Evolutionary conservation across 345 rosid genomes (phyloP), one percentile per base, ranked within the genome.

Genomic region (Citrus sp.): DNA sequence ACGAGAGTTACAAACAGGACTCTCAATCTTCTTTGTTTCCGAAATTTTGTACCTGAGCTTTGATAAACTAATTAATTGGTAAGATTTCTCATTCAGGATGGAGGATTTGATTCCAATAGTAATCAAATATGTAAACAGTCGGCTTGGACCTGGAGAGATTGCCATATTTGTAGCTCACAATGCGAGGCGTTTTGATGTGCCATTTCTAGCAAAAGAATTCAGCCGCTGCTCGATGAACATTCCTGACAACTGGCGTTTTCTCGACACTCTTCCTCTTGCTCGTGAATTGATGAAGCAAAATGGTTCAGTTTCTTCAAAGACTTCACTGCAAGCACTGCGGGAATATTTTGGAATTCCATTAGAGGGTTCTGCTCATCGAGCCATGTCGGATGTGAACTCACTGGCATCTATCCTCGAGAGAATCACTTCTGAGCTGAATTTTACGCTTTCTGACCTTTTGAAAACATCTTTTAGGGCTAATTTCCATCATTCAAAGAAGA

Each of bases 161-260:
- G 67, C 66, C 58, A 21, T 64, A 28, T 25, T 80, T 30, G 71
- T 70, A 46, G 86, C 79, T 80, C 86, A 83, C 70, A 83, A 83
- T 67, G 79, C 55, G 3, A 67, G 73, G 7, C 0, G 54, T 37
- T 80, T 83, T 14, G 86, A 83, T 54, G 72, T 77, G n/a, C 86
- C 76, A 14, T 67, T 77, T 67, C 42, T 83, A 18, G n/a, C 12
- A 2, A 62, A 74, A 25, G 83, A 83, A 76, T 79, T 79, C 64
- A 51, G 66, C 22, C 82, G 82, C 10, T 76, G 86, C 25, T 5
- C 27, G 4, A 60, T 67, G 63, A 67, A 24, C 0, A 77, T 80
- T 51, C 83, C 81, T 22, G 28, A 51, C 2, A 25, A 72, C 32
- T 83, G 81, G 79, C 79, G 18, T 8, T 83, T 83, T 22, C 25